These are phyloP conservation scores for Bipolaris bicolor DNA, from an alignment of 2,329 filamentous ascomycete species.

Conservation along the genomic window DNA sequence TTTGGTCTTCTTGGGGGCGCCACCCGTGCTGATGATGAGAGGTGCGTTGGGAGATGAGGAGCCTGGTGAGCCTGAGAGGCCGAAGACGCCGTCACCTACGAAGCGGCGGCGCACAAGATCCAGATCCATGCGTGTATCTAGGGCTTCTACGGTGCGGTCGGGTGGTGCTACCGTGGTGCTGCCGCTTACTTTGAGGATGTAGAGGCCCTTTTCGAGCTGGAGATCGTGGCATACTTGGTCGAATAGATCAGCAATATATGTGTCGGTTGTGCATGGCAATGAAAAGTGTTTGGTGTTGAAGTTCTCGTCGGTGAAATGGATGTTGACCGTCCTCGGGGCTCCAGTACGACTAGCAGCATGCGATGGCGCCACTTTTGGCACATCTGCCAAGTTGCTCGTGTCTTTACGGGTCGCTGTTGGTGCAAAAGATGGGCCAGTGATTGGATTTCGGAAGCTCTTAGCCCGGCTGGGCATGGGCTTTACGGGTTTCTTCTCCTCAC, in stretches of 20 bases:
- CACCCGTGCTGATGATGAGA: conserved; percentile 62
- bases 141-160: conserved; percentile 78
- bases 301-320: conserved; percentile 74
- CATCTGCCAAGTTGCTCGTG: conserved; percentile 52
- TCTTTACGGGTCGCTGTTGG: conserved; percentile 56
- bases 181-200: conserved; percentile 77
- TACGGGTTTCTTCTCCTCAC: conserved; percentile 27
- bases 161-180: conserved; percentile 76
- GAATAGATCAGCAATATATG: conserved; percentile 81
- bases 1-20: conserved; percentile 56
- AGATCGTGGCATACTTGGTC: conserved; percentile 79
- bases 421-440: conserved; percentile 57
- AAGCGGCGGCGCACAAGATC: conserved; percentile 78
- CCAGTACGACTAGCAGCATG: conserved; percentile 64
- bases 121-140: conserved; percentile 75
- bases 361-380: conserved; percentile 51
- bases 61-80: conserved; percentile 71
- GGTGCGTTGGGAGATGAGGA: conserved; percentile 72
- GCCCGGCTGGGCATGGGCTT: conserved; percentile 46
- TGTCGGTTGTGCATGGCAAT: conserved; percentile 79
- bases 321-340: conserved; percentile 71
- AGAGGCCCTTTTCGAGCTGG: conserved; percentile 77
- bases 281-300: conserved; percentile 74
- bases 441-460: conserved; percentile 57
- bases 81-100: conserved; percentile 73